Evolutionary conservation across 2,329 filamentous ascomycete species (phyloP).

Genomic region (Ceratocystis smalleyi): DNA sequence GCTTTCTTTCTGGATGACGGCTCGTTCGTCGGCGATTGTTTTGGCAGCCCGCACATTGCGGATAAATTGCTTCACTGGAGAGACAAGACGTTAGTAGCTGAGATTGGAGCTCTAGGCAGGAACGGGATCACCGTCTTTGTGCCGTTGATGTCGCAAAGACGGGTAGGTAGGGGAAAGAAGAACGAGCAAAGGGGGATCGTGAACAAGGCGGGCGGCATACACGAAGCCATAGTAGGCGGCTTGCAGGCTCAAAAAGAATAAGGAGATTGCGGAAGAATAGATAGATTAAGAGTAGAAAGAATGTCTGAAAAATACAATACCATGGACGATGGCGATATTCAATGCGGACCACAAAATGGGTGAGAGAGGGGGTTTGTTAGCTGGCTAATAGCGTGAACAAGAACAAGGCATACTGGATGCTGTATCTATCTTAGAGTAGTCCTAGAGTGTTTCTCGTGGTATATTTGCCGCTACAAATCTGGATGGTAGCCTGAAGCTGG

Average conservation of each 20-base stretch:
- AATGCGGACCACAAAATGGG: background rate
- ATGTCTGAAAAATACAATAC: background rate
- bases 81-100: background rate
- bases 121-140: background rate
- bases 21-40: conserved; percentile 95
- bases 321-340: background rate
- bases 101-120: background rate
- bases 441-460: no score
- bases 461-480: no score
- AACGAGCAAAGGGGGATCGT: background rate
- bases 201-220: conserved; percentile 10
- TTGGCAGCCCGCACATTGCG: conserved; percentile 96
- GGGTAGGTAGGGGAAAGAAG: background rate
- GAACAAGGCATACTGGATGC: background rate
- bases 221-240: conserved; percentile 15
- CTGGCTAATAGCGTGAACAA: background rate
- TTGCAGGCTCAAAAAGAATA: background rate
- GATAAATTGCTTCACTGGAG: conserved; percentile 94
- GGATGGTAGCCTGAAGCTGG: no score
- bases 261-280: background rate
- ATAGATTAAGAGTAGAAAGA: background rate
- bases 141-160: conserved; percentile 3
- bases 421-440: background rate
- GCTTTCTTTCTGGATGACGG: conserved; percentile 97
- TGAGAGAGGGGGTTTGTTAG: background rate